These are phyloP conservation scores for Pachyrhizus erosus DNA, from an alignment of 306 rosid species.

Conservation along the genomic window DNA sequence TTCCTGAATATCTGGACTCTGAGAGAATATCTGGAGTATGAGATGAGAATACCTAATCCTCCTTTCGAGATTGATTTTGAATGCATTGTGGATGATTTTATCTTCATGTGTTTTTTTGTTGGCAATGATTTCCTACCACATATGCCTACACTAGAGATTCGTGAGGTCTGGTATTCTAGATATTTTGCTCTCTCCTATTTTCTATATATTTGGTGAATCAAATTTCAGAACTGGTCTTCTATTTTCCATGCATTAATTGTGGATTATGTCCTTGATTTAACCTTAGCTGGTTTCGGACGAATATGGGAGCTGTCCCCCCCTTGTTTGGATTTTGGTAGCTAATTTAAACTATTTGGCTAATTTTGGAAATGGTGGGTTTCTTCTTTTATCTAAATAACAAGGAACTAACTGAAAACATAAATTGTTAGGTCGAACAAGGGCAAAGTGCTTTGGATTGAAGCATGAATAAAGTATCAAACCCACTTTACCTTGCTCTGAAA, in stretches of 20 bases:
- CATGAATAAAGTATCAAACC: not conserved
- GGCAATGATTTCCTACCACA: constrained; percentile 99
- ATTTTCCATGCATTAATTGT: not conserved
- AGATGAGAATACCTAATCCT: constrained; percentile 74
- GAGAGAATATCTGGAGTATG: constrained; percentile 91
- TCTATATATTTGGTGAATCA: not conserved
- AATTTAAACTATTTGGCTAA: not conserved
- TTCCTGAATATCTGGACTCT: constrained; percentile 95
- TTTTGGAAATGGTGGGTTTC: not conserved
- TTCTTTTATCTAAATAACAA: constrained; percentile 1
- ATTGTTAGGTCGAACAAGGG: not conserved
- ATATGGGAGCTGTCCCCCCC: not conserved
- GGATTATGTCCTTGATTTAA: constrained; percentile 11
- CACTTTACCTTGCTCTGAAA: constrained; percentile 4
- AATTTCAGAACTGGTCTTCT: constrained; percentile 1
- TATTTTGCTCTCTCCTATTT: constrained; percentile 8
- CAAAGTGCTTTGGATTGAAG: not conserved
- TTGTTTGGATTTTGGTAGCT: not conserved
- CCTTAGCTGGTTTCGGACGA: not conserved
- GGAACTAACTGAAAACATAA: not conserved
- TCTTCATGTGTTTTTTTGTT: constrained; percentile 93
- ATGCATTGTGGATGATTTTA: constrained; percentile 92
- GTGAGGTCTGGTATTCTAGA: constrained; percentile 68
- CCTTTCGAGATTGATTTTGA: constrained; percentile 82
- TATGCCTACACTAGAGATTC: constrained; percentile 97